Percentiles rank a stretch among this genome's conserved stretches.
These are phyloP conservation scores for Niveomyces coronatus DNA, from an alignment of 2,329 filamentous ascomycete genomes.

Conservation along the genomic window DNA sequence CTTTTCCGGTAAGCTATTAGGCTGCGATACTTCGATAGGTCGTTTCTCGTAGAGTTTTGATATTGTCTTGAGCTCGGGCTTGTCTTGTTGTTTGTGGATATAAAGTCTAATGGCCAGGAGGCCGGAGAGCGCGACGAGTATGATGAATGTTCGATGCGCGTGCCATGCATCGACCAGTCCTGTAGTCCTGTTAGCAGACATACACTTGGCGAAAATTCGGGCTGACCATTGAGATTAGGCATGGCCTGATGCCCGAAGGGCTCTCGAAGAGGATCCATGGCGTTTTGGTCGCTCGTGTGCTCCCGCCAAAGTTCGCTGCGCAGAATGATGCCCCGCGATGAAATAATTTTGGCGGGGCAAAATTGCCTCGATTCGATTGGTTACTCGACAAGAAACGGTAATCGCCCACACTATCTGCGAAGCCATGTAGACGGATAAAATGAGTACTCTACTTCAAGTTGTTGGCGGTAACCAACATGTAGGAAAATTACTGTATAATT, in stretches of 20 bases:
- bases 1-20: too few species aligned
- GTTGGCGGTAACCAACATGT: too few species aligned
- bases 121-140: slow-evolving; percentile 27
- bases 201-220: neutral
- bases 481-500: too few species aligned
- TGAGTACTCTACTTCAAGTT: too few species aligned
- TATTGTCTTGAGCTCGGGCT: slow-evolving; percentile 26
- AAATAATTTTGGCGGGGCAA: slow-evolving; percentile 15
- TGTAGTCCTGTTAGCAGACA: slow-evolving; percentile 11
- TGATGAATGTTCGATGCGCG: slow-evolving; percentile 32
- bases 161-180: slow-evolving; percentile 36
- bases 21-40: neutral
- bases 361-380: slow-evolving; percentile 10
- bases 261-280: slow-evolving; percentile 10
- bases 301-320: too few species aligned
- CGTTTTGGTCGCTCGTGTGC: slow-evolving; percentile 6
- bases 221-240: slow-evolving; percentile 8
- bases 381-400: too few species aligned
- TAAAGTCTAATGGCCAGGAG: slow-evolving; percentile 33
- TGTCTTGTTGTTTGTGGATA: slow-evolving; percentile 26
- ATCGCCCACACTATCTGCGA: too few species aligned
- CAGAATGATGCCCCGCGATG: slow-evolving; percentile 13
- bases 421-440: too few species aligned
- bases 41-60: slow-evolving; percentile 24
- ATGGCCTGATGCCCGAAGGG: slow-evolving; percentile 4